Conservation (phyloP, 192 early-diverging fungal genomes). For the Coemansia sp. region DNA sequence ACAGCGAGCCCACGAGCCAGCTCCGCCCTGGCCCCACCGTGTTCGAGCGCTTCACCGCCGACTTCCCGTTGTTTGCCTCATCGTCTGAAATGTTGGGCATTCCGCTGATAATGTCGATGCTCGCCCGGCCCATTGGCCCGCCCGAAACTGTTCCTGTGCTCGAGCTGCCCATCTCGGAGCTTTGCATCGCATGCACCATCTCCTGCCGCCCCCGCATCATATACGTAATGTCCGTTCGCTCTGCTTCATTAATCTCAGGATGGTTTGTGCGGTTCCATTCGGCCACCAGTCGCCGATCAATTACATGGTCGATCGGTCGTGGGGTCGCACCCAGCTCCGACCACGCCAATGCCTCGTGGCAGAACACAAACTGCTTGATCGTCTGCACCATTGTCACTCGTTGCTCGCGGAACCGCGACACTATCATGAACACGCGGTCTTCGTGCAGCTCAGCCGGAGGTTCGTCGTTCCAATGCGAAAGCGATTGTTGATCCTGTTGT, state of each 20-base stretch:
- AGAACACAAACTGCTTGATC: conserved; percentile 75
- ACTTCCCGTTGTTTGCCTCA: conserved; percentile 1
- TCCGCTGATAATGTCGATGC: conserved; percentile 36
- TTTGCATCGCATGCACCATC: conserved; percentile 42
- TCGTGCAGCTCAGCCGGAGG: conserved; percentile 36
- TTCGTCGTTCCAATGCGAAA: conserved; percentile 23
- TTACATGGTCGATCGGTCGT: conserved; percentile 33
- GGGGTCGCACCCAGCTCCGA: conserved; percentile 36
- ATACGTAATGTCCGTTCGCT: conserved; percentile 35
- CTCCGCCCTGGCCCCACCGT: conserved; percentile 38
- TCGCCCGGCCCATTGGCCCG: conserved; percentile 20
- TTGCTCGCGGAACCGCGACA: conserved; percentile 69
- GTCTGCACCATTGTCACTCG: conserved; percentile 84
- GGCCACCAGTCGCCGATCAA: conserved; percentile 47
- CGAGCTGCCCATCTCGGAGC: conserved; percentile 23
- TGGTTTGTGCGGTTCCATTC: conserved; percentile 51
- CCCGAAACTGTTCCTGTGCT: neutral
- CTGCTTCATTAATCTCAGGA: conserved; percentile 16
- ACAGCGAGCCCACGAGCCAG: conserved; percentile 31
- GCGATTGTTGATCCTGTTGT: conserved; percentile 19
- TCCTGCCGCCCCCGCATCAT: conserved; percentile 47
- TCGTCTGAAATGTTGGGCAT: neutral
- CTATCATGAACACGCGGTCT: conserved; percentile 63
- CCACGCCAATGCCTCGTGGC: conserved; percentile 76
- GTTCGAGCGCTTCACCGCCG: conserved; percentile 44